Conservation (phyloP, 2,329 filamentous ascomycete species). For the Emergomyces orientalis region DNA sequence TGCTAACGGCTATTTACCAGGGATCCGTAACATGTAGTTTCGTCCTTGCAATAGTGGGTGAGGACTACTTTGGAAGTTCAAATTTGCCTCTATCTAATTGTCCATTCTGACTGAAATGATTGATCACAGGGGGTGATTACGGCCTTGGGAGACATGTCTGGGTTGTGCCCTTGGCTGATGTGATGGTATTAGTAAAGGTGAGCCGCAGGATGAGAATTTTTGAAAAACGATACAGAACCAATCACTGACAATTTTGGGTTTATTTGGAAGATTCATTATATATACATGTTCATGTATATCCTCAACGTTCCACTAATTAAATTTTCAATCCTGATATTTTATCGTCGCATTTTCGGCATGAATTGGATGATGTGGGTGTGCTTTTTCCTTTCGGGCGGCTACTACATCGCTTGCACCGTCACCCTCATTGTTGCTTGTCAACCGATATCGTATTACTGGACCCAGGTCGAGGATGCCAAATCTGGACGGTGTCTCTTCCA, state of each 20-base stretch:
- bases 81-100: background rate
- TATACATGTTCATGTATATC: conserved; percentile 8
- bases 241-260: background rate
- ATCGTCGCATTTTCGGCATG: conserved; percentile 12
- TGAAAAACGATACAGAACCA: background rate
- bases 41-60: conserved; percentile 1
- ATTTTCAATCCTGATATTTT: conserved; percentile 16
- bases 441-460: conserved; percentile 13
- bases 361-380: conserved; percentile 9
- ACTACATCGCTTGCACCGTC: conserved; percentile 11
- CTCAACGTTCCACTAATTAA: conserved; percentile 13
- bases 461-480: conserved; percentile 7
- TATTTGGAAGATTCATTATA: conserved; percentile 6
- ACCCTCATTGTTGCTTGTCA: conserved; percentile 10
- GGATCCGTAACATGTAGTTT: conserved; percentile 1
- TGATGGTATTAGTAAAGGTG: conserved; percentile 5
- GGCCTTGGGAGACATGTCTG: conserved; percentile 11
- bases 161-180: background rate
- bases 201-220: background rate
- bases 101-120: background rate
- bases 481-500: conserved; percentile 7
- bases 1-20: background rate
- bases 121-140: conserved; percentile 3
- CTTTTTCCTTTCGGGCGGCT: conserved; percentile 10
- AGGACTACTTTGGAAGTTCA: background rate